Evolutionary conservation across 805 yeast species (phyloP), one percentile per base, ranked within the genome.

Genomic region (Teunomyces panamensis): DNA sequence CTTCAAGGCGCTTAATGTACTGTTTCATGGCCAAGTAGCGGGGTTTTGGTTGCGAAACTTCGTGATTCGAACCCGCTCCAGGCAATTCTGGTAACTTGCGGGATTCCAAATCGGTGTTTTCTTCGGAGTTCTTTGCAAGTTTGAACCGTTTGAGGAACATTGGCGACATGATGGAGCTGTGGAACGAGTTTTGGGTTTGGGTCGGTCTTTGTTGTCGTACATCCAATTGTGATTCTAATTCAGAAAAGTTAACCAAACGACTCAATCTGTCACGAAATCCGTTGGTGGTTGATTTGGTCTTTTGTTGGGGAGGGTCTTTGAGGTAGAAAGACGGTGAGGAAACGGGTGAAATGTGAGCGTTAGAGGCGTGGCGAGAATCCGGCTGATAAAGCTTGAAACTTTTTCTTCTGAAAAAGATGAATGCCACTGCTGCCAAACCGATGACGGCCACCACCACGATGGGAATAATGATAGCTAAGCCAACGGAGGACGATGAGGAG

Each of bases 71-170:
- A 20, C 6, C 24, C 1, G 24, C 24, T 20, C 5, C 24, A 1
- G 24, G 24, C 29, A 10, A 30, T 14, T 5, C 46, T 9, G 36
- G 36, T 9, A 33, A 14, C 9, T 10, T 13, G 5, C 36, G 24
- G 20, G 11, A 13, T 10, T 9, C n/a, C 11, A 6, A 6, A 3
- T 37, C 41, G 8, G n/a, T 26, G 4, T n/a, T 10, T 8, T 20
- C 14, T 11, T 37, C 28, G 17, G 30, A 7, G 10, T 37, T 54
- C 41, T 58, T 60, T 27, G 53, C 51, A 39, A 65, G 59, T 39
- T 71, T 60, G 58, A 71, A 71, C 43, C 65, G 53, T 41, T 64
- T 65, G 47, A 69, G 57, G 36, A 65, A 56, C 32, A 67, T 43
- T 0, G 76, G 74, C 5, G 73, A 64, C 45, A 58, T 46, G 43